Percentiles rank a stretch among this genome's conserved stretches.
phyloP scores from a whole-genome alignment of 1,139 yeast species.

The Ogataea hybrid region DNA sequence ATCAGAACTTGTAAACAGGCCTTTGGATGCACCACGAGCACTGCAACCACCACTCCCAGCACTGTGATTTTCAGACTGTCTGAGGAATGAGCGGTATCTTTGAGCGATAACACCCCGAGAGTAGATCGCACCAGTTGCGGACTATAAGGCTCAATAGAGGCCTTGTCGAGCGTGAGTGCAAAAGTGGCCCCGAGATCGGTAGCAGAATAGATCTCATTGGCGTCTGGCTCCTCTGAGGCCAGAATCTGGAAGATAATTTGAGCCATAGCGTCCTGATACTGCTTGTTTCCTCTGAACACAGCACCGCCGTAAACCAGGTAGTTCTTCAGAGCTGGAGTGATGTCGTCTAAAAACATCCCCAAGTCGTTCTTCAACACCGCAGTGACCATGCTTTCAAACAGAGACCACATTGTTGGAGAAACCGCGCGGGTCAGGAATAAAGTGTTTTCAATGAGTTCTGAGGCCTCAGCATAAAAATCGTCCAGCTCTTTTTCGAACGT shows the following conservation, averaged over 20 bases:
- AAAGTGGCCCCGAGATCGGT: slow-evolving; percentile 57
- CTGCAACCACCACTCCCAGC: slow-evolving; percentile 65
- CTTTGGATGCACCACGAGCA: slow-evolving; percentile 60
- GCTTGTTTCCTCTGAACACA: slow-evolving; percentile 39
- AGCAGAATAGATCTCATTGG: slow-evolving; percentile 48
- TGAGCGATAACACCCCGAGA: slow-evolving; percentile 24
- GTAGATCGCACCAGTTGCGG: slow-evolving; percentile 39
- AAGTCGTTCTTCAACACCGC: slow-evolving; percentile 39
- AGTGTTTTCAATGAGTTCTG: slow-evolving; percentile 84
- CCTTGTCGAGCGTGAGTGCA: slow-evolving; percentile 44
- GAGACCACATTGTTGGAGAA: slow-evolving; percentile 74
- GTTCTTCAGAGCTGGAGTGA: slow-evolving; percentile 72
- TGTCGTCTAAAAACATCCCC: slow-evolving; percentile 64
- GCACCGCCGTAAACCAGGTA: slow-evolving; percentile 70
- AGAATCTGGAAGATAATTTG: slow-evolving; percentile 33
- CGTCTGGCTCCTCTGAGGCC: slow-evolving; percentile 24
- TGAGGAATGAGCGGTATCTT: slow-evolving; percentile 28
- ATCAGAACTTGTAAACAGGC: slow-evolving; percentile 54
- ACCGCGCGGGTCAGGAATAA: slow-evolving; percentile 72
- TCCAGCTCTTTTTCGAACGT: slow-evolving; percentile 65
- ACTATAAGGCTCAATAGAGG: slow-evolving; percentile 39
- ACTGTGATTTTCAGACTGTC: slow-evolving; percentile 50
- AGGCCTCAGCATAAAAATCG: slow-evolving; percentile 78
- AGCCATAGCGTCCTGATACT: slow-evolving; percentile 32
- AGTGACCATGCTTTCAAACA: slow-evolving; percentile 54